These are phyloP conservation scores for Mycena metata DNA, from an alignment of 768 basidiomycete genomes.

Conservation along the genomic window DNA sequence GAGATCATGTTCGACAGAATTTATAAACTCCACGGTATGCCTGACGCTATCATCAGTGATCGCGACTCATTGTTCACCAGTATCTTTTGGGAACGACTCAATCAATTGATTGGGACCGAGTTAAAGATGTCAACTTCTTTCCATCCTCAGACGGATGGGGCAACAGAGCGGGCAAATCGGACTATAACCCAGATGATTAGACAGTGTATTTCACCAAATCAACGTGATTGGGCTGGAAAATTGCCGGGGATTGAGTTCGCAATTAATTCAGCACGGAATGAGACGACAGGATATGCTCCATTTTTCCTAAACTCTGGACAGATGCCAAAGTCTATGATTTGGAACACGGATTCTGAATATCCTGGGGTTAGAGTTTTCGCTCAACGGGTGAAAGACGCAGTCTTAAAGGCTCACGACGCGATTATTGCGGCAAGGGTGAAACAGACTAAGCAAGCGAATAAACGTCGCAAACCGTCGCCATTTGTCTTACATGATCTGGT, in stretches of 20 bases:
- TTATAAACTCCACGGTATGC: neutral
- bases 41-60: neutral
- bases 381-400: conserved; percentile 33
- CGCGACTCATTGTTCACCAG: neutral
- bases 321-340: conserved; percentile 40
- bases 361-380: conserved; percentile 25
- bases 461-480: neutral
- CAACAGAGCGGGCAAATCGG: conserved; percentile 35
- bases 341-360: conserved; percentile 27
- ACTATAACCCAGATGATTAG: conserved; percentile 42
- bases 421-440: conserved; percentile 1
- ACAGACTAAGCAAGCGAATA: neutral
- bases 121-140: neutral
- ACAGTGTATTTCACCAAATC: conserved; percentile 37
- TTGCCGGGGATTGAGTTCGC: conserved; percentile 43
- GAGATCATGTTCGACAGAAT: neutral
- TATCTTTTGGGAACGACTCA: neutral
- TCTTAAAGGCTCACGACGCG: conserved; percentile 15
- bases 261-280: conserved; percentile 36
- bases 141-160: conserved; percentile 3
- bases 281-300: conserved; percentile 43
- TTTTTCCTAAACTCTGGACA: conserved; percentile 44
- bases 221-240: conserved; percentile 42
- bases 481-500: neutral
- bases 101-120: neutral